Base-by-base conservation (phyloP, 495 filamentous ascomycete species). In the Amphirosellinia nigrospora region DNA sequence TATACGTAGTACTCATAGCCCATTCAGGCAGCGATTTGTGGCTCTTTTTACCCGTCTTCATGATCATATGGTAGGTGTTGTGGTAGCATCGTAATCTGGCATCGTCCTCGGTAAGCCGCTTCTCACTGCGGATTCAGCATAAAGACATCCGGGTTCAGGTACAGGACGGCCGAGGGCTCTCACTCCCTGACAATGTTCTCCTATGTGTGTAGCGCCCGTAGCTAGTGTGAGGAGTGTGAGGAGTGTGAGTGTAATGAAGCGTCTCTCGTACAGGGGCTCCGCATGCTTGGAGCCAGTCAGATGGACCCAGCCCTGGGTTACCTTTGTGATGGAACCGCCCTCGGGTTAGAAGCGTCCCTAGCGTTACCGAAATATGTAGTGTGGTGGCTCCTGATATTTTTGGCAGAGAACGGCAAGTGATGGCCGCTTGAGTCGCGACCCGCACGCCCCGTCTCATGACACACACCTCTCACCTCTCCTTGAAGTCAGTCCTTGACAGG, bases 251-350 rank as follows among this genome's bases (percentile, higher is more conserved):
- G 10, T 60, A 60, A 41, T 41, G 34, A 60, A 60, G 34, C 30
- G 36, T 60, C 34, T 39, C 56, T 60, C 8, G 34, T 26, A 13
- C 58, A 68, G 52, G 65, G 65, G 65, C 39, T 34, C 23, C 38
- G 50, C 60, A 62, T 38, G 74, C 58, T 69, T 70, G 69, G 64
- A 69, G 21, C 75, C 73, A 77, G 72, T 72, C 46, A 69, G 50
- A 59, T 50, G 66, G 66, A 50, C 30, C 26, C 23, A n/a, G 50
- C 38, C 66, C 62, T 74, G 72, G 74, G 74, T 73, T 78, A 76
- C 76, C 76, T 74, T 73, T 73, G 71, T 69, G 71, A 78, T 76
- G 76, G 76, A 76, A 76, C 76, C 72, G 76, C 70, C 59, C 60
- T 74, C 66, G 74, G 74, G 75, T 78, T 75, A 70, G 72, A 76